Evolutionary conservation across 2,329 filamentous ascomycete genomes (phyloP).

Genomic region (Fusarium paranaense): DNA sequence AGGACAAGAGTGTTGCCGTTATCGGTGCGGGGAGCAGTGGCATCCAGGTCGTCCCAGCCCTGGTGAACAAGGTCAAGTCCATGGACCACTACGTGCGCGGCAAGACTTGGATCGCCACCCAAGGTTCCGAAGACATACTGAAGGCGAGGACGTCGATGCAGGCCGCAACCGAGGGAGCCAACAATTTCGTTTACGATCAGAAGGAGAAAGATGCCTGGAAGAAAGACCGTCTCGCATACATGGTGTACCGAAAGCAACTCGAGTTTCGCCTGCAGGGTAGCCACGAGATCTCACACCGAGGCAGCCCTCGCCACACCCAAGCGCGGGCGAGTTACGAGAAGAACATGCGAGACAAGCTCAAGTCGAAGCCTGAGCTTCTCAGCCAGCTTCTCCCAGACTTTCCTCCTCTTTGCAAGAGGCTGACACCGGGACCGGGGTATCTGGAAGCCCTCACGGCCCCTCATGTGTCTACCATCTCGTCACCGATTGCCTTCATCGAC

Average conservation of each 20-base stretch:
- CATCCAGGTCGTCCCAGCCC: constrained; percentile 21
- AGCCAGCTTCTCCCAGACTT: not conserved
- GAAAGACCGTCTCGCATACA: not conserved
- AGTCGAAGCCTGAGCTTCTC: not conserved
- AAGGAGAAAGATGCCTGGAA: constrained; percentile 11
- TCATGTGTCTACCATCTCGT: not conserved
- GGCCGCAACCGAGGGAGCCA: not conserved
- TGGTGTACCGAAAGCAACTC: constrained; percentile 8
- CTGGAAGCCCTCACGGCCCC: constrained; percentile 3
- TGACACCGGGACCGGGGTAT: constrained; percentile 15
- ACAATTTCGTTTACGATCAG: not conserved
- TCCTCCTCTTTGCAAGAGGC: constrained; percentile 1
- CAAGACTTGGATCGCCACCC: constrained; percentile 14
- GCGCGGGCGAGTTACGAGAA: not conserved
- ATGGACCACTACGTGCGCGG: constrained; percentile 25
- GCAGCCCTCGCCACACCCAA: not conserved
- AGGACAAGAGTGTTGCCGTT: constrained; percentile 18
- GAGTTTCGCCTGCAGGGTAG: constrained; percentile 5
- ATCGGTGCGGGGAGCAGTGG: constrained; percentile 20
- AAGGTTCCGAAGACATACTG: not conserved
- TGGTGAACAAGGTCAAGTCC: constrained; percentile 4
- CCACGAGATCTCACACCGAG: not conserved
- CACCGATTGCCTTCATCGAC: not conserved
- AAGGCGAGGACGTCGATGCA: not conserved
- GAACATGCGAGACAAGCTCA: not conserved